Evolutionary conservation across 2,329 filamentous ascomycete species (phyloP).

Genomic region (Aspergillus aculeatus): DNA sequence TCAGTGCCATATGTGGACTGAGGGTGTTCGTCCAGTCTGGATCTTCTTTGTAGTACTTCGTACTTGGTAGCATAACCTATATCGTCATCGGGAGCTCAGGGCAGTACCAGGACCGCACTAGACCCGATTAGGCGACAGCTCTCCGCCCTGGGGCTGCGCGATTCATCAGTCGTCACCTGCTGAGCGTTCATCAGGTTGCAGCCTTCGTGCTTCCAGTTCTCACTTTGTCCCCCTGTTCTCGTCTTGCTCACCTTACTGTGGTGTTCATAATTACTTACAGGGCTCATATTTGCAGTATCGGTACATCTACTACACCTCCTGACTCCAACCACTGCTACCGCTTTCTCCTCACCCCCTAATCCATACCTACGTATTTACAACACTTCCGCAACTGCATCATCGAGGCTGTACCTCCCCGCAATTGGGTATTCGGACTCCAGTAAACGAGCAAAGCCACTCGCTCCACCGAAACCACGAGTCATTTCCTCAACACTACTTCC

Average conservation of each 20-base stretch:
- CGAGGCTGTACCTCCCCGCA: neutral
- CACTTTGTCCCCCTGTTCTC: neutral
- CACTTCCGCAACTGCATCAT: neutral
- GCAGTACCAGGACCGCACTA: neutral
- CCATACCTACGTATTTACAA: neutral
- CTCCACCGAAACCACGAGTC: neutral
- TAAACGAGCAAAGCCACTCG: neutral
- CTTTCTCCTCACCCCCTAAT: neutral
- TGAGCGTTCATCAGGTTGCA: slow-evolving; percentile 21
- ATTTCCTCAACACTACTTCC: neutral
- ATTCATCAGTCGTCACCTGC: slow-evolving; percentile 20
- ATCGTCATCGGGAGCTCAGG: neutral
- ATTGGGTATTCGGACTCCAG: neutral
- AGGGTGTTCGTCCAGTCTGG: too few relatives aligned
- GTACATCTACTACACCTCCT: too few relatives aligned
- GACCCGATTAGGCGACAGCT: slow-evolving; percentile 7
- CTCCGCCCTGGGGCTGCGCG: slow-evolving; percentile 14
- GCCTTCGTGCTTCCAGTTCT: slow-evolving; percentile 10
- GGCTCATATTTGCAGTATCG: neutral
- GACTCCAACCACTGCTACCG: neutral
- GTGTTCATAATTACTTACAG: too few relatives aligned
- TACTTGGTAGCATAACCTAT: neutral
- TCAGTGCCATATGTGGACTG: neutral
- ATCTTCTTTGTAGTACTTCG: too few relatives aligned
- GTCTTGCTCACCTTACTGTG: neutral